Evolutionary conservation across 306 rosid species (phyloP).

Genomic region (Trifolium repens): DNA sequence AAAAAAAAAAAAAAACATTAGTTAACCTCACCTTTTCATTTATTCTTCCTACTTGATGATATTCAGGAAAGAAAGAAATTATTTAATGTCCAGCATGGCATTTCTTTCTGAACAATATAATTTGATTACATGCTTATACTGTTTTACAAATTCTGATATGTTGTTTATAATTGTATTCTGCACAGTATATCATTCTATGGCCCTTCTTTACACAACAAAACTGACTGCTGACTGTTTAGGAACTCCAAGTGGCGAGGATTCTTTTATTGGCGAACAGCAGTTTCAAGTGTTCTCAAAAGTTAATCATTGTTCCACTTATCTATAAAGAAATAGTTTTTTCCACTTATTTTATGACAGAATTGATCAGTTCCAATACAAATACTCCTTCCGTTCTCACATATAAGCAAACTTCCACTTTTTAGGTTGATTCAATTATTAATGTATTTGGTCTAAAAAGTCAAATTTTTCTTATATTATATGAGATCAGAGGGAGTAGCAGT

Average conservation of each 20-base stretch:
- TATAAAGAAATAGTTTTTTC: neutral
- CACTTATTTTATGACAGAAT: no score
- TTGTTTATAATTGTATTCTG: neutral
- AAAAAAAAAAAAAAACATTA: neutral
- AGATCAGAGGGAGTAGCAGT: neutral
- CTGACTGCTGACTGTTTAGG: neutral
- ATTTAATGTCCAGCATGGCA: neutral
- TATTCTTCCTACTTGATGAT: neutral
- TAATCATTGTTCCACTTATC: neutral
- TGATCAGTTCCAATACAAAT: neutral
- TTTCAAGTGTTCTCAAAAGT: neutral
- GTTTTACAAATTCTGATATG: neutral
- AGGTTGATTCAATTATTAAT: no score
- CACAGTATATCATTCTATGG: neutral
- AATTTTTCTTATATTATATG: no score
- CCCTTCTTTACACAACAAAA: neutral
- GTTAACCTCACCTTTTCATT: neutral
- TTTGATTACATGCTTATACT: neutral
- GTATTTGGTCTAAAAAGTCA: no score
- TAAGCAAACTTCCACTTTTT: no score
- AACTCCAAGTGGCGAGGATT: neutral
- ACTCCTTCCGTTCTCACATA: no score
- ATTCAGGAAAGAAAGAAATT: constrained; percentile 8
- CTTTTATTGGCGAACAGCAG: neutral
- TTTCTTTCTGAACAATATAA: neutral